phyloP scores from a whole-genome alignment of 2,329 filamentous ascomycete genomes.

The Xylariaceae sp. region DNA sequence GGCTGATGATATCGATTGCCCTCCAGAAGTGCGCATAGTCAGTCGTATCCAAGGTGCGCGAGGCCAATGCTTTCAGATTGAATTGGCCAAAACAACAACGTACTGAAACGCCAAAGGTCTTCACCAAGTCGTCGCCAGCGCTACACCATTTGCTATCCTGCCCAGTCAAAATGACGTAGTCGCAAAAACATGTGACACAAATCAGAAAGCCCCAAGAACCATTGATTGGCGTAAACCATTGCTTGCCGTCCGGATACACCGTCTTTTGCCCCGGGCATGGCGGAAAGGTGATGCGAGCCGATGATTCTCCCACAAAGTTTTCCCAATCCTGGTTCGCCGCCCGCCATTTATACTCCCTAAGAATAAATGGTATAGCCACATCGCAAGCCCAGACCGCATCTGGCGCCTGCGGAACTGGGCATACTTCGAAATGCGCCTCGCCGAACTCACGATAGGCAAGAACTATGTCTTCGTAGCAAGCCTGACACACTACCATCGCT shows the following conservation, averaged over 20 bases:
- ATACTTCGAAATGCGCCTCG: slow-evolving; percentile 7
- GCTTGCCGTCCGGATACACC: slow-evolving; percentile 4
- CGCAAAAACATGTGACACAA: slow-evolving; percentile 12
- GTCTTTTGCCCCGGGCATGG: slow-evolving; percentile 6
- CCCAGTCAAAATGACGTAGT: slow-evolving; percentile 8
- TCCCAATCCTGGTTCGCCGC: slow-evolving; percentile 8
- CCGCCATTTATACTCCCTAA: slow-evolving; percentile 5
- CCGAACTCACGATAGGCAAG: slow-evolving; percentile 8
- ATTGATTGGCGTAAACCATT: slow-evolving; percentile 10
- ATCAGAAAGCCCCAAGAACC: slow-evolving; percentile 11
- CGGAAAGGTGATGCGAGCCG: slow-evolving; percentile 1
- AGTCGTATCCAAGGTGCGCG: slow-evolving; percentile 3
- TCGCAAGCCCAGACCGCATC: slow-evolving; percentile 9
- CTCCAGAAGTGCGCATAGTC: slow-evolving; percentile 8
- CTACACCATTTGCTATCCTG: slow-evolving; percentile 5
- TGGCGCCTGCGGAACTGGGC: background rate
- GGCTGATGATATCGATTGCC: slow-evolving; percentile 2
- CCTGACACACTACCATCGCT: slow-evolving; percentile 9
- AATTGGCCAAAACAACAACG: slow-evolving; percentile 9
- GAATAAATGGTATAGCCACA: slow-evolving; percentile 6
- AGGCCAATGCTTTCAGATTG: slow-evolving; percentile 5
- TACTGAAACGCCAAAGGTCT: slow-evolving; percentile 8
- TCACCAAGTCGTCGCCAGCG: slow-evolving; percentile 6
- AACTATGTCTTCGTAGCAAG: slow-evolving; percentile 11
- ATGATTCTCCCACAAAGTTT: background rate